Percentiles rank a stretch among this genome's conserved stretches.
Conservation (phyloP, 75 land plant species). For the Adiantum capillusveneris region DNA sequence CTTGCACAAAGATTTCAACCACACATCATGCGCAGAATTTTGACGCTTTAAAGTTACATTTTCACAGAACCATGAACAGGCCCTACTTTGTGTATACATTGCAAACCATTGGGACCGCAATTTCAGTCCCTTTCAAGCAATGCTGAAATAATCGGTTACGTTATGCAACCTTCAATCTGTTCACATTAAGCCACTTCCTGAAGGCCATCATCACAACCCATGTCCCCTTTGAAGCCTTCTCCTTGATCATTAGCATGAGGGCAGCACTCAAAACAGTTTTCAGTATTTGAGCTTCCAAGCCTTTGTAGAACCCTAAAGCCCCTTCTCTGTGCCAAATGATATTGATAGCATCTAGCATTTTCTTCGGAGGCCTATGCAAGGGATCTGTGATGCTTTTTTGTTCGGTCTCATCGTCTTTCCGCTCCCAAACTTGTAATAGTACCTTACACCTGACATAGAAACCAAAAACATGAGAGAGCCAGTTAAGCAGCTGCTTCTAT, state of each 20-base stretch:
- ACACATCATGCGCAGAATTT: too few species aligned
- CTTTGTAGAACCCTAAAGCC: slow-evolving; percentile 71
- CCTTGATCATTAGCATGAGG: slow-evolving; percentile 83
- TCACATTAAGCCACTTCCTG: slow-evolving; percentile 18
- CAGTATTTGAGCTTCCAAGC: slow-evolving; percentile 76
- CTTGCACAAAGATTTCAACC: too few species aligned
- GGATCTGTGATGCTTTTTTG: neutral
- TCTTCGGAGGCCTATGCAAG: slow-evolving; percentile 17
- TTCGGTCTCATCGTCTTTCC: slow-evolving; percentile 13
- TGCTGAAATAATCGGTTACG: too few species aligned
- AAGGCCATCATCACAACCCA: slow-evolving; percentile 76
- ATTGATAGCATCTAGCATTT: slow-evolving; percentile 32
- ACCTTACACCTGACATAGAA: slow-evolving; percentile 63
- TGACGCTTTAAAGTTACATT: too few species aligned
- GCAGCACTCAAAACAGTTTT: slow-evolving; percentile 89
- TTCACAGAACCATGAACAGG: too few species aligned
- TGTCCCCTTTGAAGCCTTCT: slow-evolving; percentile 63
- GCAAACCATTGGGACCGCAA: too few species aligned
- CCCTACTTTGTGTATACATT: too few species aligned
- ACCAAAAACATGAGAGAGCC: too few species aligned
- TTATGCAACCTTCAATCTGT: too few species aligned
- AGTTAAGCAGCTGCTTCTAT: too few species aligned
- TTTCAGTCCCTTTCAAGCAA: too few species aligned
- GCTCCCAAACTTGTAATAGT: slow-evolving; percentile 74
- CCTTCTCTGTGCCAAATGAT: slow-evolving; percentile 75